Percentiles rank a stretch among this genome's conserved stretches.
Evolutionary conservation across 805 yeast species (phyloP).

Genomic region (Hanseniaspora pseudoguilliermondii): DNA sequence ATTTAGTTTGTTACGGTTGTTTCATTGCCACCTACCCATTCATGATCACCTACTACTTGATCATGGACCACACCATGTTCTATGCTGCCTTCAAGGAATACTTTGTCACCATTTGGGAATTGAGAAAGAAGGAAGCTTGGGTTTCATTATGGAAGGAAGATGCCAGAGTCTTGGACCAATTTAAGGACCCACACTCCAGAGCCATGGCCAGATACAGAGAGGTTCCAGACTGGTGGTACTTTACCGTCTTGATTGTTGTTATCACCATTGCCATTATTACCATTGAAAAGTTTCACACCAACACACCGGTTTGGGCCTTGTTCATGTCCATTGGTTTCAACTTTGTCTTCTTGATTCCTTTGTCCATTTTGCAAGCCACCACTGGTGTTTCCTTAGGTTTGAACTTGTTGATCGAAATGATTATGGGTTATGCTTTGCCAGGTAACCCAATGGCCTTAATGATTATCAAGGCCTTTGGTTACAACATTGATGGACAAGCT

Average conservation of each 20-base stretch:
- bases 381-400: constrained; percentile 45
- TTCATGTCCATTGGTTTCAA: constrained; percentile 42
- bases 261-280: constrained; percentile 30
- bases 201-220: constrained; percentile 48
- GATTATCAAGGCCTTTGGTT: constrained; percentile 42
- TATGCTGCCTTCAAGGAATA: constrained; percentile 29
- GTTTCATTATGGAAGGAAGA: constrained; percentile 25
- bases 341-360: constrained; percentile 42
- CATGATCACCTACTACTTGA: constrained; percentile 36
- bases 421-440: constrained; percentile 50
- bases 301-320: constrained; percentile 52
- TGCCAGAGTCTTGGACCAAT: constrained; percentile 20
- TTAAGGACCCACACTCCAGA: constrained; percentile 42
- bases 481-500: constrained; percentile 43
- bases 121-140: constrained; percentile 17
- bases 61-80: constrained; percentile 33
- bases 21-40: constrained; percentile 46
- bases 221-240: constrained; percentile 54
- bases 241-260: constrained; percentile 30
- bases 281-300: constrained; percentile 34
- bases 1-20: constrained; percentile 45
- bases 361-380: constrained; percentile 45
- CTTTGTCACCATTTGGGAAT: constrained; percentile 13
- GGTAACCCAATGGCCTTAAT: constrained; percentile 43
- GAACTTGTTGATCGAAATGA: constrained; percentile 46